phyloP scores from a whole-genome alignment of 371 early-diverging fungal genomes.

The Umbelopsis sp. region DNA sequence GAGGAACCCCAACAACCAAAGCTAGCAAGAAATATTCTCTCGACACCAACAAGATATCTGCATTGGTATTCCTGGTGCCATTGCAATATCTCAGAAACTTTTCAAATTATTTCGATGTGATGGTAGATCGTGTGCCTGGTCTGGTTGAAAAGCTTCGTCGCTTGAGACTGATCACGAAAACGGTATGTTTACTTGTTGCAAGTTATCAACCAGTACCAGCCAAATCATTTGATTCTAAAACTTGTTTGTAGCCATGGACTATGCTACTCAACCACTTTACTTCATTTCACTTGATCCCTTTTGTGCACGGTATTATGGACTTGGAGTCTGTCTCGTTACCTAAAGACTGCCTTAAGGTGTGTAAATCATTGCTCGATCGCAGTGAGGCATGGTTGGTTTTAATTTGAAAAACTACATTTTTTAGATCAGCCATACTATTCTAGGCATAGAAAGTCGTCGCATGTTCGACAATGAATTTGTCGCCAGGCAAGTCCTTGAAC shows the following conservation, averaged over 20 bases:
- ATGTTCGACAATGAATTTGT: slow-evolving; percentile 60
- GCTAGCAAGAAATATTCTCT: neutral
- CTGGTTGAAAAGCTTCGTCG: slow-evolving; percentile 45
- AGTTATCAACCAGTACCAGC: too few species aligned
- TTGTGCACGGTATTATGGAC: slow-evolving; percentile 62
- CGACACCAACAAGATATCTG: slow-evolving; percentile 32
- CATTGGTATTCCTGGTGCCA: slow-evolving; percentile 59
- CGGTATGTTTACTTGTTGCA: neutral
- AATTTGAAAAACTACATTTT: neutral
- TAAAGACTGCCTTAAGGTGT: slow-evolving; percentile 56
- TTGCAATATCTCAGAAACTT: slow-evolving; percentile 57
- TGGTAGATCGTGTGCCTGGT: slow-evolving; percentile 56
- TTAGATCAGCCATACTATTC: slow-evolving; percentile 56
- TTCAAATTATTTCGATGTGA: slow-evolving; percentile 52
- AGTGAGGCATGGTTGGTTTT: neutral
- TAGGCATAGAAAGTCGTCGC: slow-evolving; percentile 55
- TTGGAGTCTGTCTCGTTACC: slow-evolving; percentile 64
- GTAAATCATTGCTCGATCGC: neutral
- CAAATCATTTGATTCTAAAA: too few species aligned
- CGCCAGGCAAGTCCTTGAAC: slow-evolving; percentile 38
- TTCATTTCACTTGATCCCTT: slow-evolving; percentile 48
- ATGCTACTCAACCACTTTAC: slow-evolving; percentile 54
- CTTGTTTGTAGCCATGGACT: slow-evolving; percentile 39
- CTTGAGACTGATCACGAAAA: neutral
- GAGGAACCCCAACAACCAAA: slow-evolving; percentile 4